Base-by-base conservation (phyloP, 768 basidiomycete species). In the Lentinus brumalis region DNA sequence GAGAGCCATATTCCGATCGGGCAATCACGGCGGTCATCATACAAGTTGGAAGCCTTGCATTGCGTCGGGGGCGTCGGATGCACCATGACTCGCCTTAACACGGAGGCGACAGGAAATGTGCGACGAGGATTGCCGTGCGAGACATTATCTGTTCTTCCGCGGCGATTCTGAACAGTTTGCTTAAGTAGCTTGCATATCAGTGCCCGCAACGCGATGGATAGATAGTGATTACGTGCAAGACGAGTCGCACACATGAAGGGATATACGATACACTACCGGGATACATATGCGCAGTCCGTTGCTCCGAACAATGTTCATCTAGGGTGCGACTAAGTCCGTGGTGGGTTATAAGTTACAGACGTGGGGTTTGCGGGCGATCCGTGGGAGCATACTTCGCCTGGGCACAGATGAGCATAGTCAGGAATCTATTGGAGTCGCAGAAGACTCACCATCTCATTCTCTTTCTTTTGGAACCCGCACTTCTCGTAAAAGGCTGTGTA, bases 401-500 rank as follows among this genome's bases (percentile, higher is more conserved):
- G 10, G 30, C 44, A 18, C 18, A 11, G 14, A 38, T 67, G 51
- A 47, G 21, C 46, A 49, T 10, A 11, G 26, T 30, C 12, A 9
- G 3, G 3, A 49, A 7, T 9, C 2, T 6, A 26, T 11, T 11
- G 10, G 26, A 30, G 12, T 7, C 15, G 53, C 18, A 42, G 38
- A 42, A 40, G 8, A 73, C 80, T 59, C 58, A 89, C 96, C 96
- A 98, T 98, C 75, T 97, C 92, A 68, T 84, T 87, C 75, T 96
- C 96, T 76, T 95, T 96, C 78, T 87, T 89, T 74, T 84, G 81
- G 69, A 78, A 97, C 21, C 96, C 96, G 72, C 96, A 99, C 76
- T 98, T 98, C 74, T 94, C 81, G 74, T 99, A 99, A 78, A 99
- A 99, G 9, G 92, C 96, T 97, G 70, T 32, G 44, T 39, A 26